These are phyloP conservation scores for Carex arenaria DNA, from an alignment of 202 grass and related monocot genomes.

Conservation along the genomic window DNA sequence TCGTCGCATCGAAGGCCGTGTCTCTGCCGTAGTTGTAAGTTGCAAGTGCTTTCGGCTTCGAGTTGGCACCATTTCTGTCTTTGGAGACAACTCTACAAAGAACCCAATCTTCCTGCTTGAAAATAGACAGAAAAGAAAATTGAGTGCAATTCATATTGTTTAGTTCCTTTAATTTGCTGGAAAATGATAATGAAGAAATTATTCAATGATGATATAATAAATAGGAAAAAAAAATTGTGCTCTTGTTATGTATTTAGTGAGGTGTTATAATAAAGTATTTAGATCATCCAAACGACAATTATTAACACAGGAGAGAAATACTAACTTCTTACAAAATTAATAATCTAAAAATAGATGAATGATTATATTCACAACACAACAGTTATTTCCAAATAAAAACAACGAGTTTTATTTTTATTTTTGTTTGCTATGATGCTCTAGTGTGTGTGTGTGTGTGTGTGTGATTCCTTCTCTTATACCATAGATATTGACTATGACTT, in stretches of 20 bases:
- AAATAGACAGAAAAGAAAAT: neutral
- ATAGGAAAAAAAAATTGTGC: too few relatives aligned
- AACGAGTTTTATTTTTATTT: neutral
- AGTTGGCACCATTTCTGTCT: conserved; percentile 38
- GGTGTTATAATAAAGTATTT: too few relatives aligned
- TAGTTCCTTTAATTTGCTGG: too few relatives aligned
- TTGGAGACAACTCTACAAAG: conserved; percentile 89
- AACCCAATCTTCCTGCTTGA: conserved; percentile 82
- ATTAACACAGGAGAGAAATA: too few relatives aligned
- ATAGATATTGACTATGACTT: neutral
- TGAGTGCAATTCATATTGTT: neutral
- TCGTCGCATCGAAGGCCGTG: conserved; percentile 17
- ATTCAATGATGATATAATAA: too few relatives aligned
- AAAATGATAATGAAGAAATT: too few relatives aligned
- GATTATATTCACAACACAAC: too few relatives aligned
- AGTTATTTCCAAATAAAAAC: neutral
- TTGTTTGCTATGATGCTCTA: neutral
- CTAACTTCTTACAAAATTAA: too few relatives aligned
- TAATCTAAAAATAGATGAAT: too few relatives aligned
- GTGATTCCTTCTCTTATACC: neutral
- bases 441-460: too few relatives aligned
- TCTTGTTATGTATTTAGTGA: too few relatives aligned
- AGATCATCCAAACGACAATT: too few relatives aligned
- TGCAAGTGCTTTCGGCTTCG: conserved; percentile 40
- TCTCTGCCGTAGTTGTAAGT: conserved; percentile 22